phyloP scores from a whole-genome alignment of 1,284 basidiomycete species.

The Puccinia hordei region DNA sequence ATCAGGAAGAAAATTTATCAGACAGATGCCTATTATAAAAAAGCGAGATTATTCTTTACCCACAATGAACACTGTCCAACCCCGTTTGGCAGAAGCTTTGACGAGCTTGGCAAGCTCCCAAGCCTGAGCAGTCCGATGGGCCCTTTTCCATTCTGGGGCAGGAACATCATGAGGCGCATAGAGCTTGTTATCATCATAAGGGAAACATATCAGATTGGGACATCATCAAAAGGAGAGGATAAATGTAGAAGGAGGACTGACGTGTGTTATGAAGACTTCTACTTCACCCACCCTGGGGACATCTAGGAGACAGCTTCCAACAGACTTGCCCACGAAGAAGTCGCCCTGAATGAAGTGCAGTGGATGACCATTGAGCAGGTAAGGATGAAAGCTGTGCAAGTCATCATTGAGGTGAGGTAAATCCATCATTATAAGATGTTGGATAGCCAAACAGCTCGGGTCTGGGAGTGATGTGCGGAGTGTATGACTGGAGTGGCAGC shows the following conservation, averaged over 20 bases:
- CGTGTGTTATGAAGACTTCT: slow-evolving; percentile 92
- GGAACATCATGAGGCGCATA: too few relatives aligned
- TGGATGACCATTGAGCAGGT: slow-evolving; percentile 86
- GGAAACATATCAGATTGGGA: background rate
- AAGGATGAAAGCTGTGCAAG: slow-evolving; percentile 69
- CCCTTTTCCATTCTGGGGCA: slow-evolving; percentile 75
- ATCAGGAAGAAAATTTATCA: too few relatives aligned
- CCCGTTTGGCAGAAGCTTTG: slow-evolving; percentile 75
- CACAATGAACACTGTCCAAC: slow-evolving; percentile 87
- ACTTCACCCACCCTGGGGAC: slow-evolving; percentile 66
- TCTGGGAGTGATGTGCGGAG: too few relatives aligned
- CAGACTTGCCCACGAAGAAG: slow-evolving; percentile 97
- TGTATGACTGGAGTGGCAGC: too few relatives aligned
- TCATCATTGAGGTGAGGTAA: too few relatives aligned
- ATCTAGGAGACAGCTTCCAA: slow-evolving; percentile 74
- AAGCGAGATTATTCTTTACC: too few relatives aligned
- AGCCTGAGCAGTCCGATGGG: slow-evolving; percentile 86
- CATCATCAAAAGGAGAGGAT: background rate
- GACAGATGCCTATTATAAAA: too few relatives aligned
- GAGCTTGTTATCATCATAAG: slow-evolving; percentile 61
- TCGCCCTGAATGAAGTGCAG: slow-evolving; percentile 87
- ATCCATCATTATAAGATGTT: too few relatives aligned
- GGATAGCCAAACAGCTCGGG: too few relatives aligned
- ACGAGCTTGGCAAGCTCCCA: slow-evolving; percentile 89
- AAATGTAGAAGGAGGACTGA: slow-evolving; percentile 61